phyloP scores from a whole-genome alignment of 257 asterid species.

The Fraxinus americana region DNA sequence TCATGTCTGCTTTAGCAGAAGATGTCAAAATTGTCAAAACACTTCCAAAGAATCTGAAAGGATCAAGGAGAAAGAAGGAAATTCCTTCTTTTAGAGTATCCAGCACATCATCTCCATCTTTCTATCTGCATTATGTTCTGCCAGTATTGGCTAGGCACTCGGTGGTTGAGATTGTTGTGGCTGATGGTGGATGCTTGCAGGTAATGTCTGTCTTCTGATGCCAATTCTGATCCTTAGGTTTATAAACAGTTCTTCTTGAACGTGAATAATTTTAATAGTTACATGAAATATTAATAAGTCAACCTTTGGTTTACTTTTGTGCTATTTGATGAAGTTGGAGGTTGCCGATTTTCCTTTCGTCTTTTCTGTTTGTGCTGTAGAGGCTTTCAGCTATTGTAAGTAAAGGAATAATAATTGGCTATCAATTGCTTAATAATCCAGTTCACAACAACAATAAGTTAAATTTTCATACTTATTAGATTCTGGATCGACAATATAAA shows the following conservation, averaged over 20 bases:
- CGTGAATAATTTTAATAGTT: background rate
- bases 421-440: too few relatives aligned
- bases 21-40: conserved; percentile 86
- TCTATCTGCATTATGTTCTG: conserved; percentile 85
- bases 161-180: conserved; percentile 84
- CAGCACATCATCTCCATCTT: conserved; percentile 67
- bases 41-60: conserved; percentile 89
- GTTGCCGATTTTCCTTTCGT: too few relatives aligned
- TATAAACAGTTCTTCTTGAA: background rate
- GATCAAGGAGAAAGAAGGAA: conserved; percentile 91
- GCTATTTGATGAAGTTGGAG: too few relatives aligned
- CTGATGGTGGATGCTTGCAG: conserved; percentile 99
- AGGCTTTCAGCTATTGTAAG: too few relatives aligned
- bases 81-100: conserved; percentile 91
- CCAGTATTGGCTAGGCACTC: conserved; percentile 82
- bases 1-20: conserved; percentile 70
- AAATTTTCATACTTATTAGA: too few relatives aligned
- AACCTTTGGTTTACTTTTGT: too few relatives aligned
- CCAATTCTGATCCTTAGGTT: background rate
- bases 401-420: too few relatives aligned
- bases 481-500: too few relatives aligned
- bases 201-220: conserved; percentile 33
- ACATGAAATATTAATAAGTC: background rate
- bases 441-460: too few relatives aligned
- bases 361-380: too few relatives aligned